A percentile compares a stretch with the other conserved stretches of the same genome.
Evolutionary conservation across 1,139 yeast genomes (phyloP).

Genomic region (Zygotorulaspora mrakii): DNA sequence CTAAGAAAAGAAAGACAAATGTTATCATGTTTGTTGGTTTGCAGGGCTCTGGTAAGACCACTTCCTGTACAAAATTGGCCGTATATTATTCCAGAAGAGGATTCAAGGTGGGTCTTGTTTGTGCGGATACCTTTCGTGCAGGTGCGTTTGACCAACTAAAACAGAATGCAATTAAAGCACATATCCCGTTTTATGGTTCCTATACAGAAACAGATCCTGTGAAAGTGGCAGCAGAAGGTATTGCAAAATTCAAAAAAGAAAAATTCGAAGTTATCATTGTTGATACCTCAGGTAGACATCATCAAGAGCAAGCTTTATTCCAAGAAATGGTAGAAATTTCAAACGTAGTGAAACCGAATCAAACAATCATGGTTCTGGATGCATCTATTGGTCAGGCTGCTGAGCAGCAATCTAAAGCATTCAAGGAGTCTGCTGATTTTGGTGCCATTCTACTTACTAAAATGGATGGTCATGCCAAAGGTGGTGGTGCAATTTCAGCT

Average conservation of each 20-base stretch:
- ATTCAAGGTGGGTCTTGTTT: slow-evolving; percentile 89
- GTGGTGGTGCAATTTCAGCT: slow-evolving; percentile 99
- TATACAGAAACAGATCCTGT: slow-evolving; percentile 96
- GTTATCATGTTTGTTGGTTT: slow-evolving; percentile 97
- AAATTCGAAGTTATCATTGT: slow-evolving; percentile 91
- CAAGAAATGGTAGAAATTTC: slow-evolving; percentile 94
- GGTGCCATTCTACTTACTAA: slow-evolving; percentile 95
- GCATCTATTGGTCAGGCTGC: slow-evolving; percentile 99
- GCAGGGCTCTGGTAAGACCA: slow-evolving; percentile 98
- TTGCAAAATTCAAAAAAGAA: slow-evolving; percentile 83
- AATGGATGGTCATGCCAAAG: slow-evolving; percentile 98
- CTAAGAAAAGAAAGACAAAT: slow-evolving; percentile 68
- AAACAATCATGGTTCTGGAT: slow-evolving; percentile 95
- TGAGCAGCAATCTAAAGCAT: slow-evolving; percentile 89
- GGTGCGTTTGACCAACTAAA: slow-evolving; percentile 99
- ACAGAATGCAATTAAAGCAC: slow-evolving; percentile 94
- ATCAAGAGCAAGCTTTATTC: slow-evolving; percentile 88
- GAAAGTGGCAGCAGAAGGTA: slow-evolving; percentile 87
- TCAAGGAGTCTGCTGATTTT: slow-evolving; percentile 86
- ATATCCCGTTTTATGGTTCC: slow-evolving; percentile 91
- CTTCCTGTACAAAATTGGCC: slow-evolving; percentile 94
- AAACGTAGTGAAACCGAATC: slow-evolving; percentile 80
- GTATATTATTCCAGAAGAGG: slow-evolving; percentile 92
- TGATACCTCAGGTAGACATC: slow-evolving; percentile 97
- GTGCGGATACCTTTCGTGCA: slow-evolving; percentile 99